Evolutionary conservation across 768 basidiomycete genomes (phyloP), one percentile per base, ranked within the genome.

Genomic region (Boletus speciosus): DNA sequence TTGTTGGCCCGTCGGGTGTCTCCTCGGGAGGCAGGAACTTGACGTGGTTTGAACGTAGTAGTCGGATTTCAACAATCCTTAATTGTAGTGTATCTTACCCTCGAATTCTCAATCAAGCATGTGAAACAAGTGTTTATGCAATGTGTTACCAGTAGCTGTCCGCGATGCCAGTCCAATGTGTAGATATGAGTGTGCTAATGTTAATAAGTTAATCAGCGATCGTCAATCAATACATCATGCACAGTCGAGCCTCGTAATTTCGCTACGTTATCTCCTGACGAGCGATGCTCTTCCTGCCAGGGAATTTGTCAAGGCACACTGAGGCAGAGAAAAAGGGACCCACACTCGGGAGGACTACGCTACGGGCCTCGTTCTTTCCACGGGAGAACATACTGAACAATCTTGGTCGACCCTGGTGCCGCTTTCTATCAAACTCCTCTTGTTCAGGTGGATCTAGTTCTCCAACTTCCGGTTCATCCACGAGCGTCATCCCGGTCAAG

Each of bases 21-120:
- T 66, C 61, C n/a, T 54, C 46, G 35, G 59, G 63, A 61, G 59
- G 59, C 54, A 57, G 60, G 67, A 62, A 52, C 60, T 61, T 63
- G 58, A 53, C 47, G 61, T 50, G 73, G 57, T 70, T 64, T 59
- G 67, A 70, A 67, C 69, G 74, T 76, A 76, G 77, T 77, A 73
- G 76, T 73, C 66, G 84, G 86, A 83, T 88, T 88, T 88, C 86
- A 88, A 88, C 86, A 88, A 87, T 87, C 86, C 84, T 49, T 66
- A 63, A 65, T 68, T 59, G 59, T 69, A 70, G 25, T 51, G 58
- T 69, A 69, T 56, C 12, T 44, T 46, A 44, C 47, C n/a, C 16
- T 57, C 25, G 6, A 27, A 27, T 27, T 27, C 25, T 27, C 40
- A 40, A 59, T 62, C 56, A 42, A 56, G 38, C 12, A 23, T 34